Percentiles rank a stretch among this genome's conserved stretches.
phyloP scores from a whole-genome alignment of 164 flowering plant genomes.

The Berberis vulgaris region DNA sequence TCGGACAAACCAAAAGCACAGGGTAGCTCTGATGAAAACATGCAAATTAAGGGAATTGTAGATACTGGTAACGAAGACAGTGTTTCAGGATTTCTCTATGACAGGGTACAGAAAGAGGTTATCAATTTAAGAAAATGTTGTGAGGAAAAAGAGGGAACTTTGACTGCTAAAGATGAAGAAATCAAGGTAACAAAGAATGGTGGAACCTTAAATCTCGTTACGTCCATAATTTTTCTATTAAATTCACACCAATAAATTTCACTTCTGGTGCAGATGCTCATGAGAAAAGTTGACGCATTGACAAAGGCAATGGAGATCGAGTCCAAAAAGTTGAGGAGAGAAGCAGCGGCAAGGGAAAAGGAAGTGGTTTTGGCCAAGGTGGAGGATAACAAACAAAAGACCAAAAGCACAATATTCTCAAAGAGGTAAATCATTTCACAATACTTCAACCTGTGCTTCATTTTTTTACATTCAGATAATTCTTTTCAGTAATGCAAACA shows the following conservation, averaged over 20 bases:
- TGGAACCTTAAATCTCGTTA: neutral
- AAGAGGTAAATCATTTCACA: constrained; percentile 30
- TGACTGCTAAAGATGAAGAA: constrained; percentile 69
- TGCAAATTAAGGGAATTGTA: constrained; percentile 14
- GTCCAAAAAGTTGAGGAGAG: constrained; percentile 59
- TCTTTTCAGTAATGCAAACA: too few species aligned
- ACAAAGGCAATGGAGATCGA: constrained; percentile 69
- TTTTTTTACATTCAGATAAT: too few species aligned
- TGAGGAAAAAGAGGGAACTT: constrained; percentile 46
- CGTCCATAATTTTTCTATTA: constrained; percentile 2
- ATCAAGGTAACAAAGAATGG: constrained; percentile 43
- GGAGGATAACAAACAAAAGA: constrained; percentile 34
- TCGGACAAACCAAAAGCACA: constrained; percentile 22
- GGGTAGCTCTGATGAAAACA: constrained; percentile 12
- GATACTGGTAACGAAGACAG: constrained; percentile 34
- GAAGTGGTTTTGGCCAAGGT: constrained; percentile 28
- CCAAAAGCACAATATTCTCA: constrained; percentile 21
- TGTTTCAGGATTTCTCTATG: constrained; percentile 85
- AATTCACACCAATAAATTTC: neutral
- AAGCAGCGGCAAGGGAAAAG: constrained; percentile 54
- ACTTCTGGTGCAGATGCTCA: constrained; percentile 43
- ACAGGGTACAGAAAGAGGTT: constrained; percentile 78
- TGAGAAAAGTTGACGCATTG: constrained; percentile 60
- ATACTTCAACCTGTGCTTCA: neutral
- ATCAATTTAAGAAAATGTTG: constrained; percentile 50